Evolutionary conservation across 352 stramenopile species (phyloP), one percentile per base, ranked within the genome.

Genomic region (Thraustochytrium striatum): DNA sequence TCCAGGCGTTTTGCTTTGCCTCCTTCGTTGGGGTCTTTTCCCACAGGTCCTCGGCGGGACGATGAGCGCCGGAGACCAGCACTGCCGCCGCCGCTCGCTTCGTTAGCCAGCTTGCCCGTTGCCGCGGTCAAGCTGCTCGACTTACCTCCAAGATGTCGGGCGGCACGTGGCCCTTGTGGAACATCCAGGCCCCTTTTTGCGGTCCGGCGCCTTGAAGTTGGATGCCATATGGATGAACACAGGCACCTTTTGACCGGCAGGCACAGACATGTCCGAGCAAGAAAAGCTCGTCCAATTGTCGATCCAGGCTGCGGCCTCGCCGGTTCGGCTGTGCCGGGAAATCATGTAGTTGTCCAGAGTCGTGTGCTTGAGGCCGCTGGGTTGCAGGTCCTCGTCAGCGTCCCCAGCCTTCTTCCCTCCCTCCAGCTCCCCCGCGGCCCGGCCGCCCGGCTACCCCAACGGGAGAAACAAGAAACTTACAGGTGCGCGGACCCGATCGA

Each of bases 321-420:
- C 70, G 21, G 32, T 21, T 61, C 61, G 7, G 11, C 70, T 57
- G 57, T 57, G 79, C 8, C 57, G 44, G 39, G 70, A 80, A 52
- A 80, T 80, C 70, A 80, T 80, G 70, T 80, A 80, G 36, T 80
- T 57, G 25, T 80, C 70, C n/a, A 72, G 70, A 9, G 30, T 80
- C 11, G 58, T 70, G 30, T 80, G 70, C 7, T 62, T 69, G 5
- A 80, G 57, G 36, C n/a, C n/a, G n/a, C n/a, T n/a, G n/a, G n/a
- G n/a, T n/a, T n/a, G n/a, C n/a, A n/a, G n/a, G n/a, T n/a, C n/a
- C n/a, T n/a, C n/a, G n/a, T n/a, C n/a, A n/a, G n/a, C n/a, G n/a
- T n/a, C n/a, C n/a, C n/a, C n/a, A n/a, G n/a, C n/a, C n/a, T n/a
- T n/a, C n/a, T n/a, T n/a, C n/a, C n/a, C n/a, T n/a, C n/a, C n/a